Evolutionary conservation across 805 yeast species (phyloP).

Genomic region (Priceomyces melissophilus): DNA sequence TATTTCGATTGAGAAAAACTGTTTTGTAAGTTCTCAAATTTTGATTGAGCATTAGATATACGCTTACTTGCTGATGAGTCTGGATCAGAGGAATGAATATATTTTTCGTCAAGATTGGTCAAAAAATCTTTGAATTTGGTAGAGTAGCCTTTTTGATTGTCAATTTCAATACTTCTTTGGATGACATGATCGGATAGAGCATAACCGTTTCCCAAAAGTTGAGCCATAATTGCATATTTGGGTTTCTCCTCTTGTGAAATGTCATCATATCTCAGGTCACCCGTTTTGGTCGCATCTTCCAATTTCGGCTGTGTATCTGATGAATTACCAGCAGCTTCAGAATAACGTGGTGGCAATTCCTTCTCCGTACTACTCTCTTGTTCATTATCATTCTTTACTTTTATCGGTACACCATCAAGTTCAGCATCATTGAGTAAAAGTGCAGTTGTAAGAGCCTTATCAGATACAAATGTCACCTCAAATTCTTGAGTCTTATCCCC

Average conservation of each 20-base stretch:
- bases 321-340: slow-evolving; percentile 5
- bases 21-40: slow-evolving; percentile 36
- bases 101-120: slow-evolving; percentile 53
- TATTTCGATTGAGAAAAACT: slow-evolving; percentile 30
- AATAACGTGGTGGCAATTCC: slow-evolving; percentile 10
- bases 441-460: slow-evolving; percentile 69
- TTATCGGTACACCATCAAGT: slow-evolving; percentile 55
- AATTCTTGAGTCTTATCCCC: slow-evolving; percentile 35
- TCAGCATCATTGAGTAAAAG: slow-evolving; percentile 70
- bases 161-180: slow-evolving; percentile 58
- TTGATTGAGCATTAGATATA: slow-evolving; percentile 37
- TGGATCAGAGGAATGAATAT: slow-evolving; percentile 54
- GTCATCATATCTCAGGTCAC: slow-evolving; percentile 40
- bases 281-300: slow-evolving; percentile 17
- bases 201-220: slow-evolving; percentile 72
- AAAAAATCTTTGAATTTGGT: slow-evolving; percentile 56
- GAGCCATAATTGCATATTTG: slow-evolving; percentile 70
- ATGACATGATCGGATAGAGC: slow-evolving; percentile 59
- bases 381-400: slow-evolving; percentile 25
- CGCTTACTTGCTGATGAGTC: slow-evolving; percentile 36
- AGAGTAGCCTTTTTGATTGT: slow-evolving; percentile 61
- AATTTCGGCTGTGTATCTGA: slow-evolving; percentile 19
- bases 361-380: slow-evolving; percentile 1
- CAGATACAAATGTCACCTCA: slow-evolving; percentile 51
- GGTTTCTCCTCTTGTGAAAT: slow-evolving; percentile 77